phyloP scores from a whole-genome alignment of 495 filamentous ascomycete genomes.

The Penicillium verhagenii region DNA sequence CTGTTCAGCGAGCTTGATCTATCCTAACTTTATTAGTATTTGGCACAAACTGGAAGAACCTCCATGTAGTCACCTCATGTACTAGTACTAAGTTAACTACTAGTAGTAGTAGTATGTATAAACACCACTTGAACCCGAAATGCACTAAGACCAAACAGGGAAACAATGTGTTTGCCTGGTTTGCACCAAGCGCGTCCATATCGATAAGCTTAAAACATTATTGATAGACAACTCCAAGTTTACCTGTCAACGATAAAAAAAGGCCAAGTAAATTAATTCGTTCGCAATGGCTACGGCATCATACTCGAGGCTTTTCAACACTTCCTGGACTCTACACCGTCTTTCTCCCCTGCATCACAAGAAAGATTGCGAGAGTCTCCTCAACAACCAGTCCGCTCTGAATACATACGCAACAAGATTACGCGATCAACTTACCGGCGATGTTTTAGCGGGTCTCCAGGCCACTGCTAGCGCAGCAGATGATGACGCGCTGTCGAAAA shows the following conservation, averaged over 20 bases:
- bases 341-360: slow-evolving; percentile 54
- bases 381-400: slow-evolving; percentile 37
- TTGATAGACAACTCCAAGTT: not conserved
- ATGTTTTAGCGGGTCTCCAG: slow-evolving; percentile 46
- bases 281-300: slow-evolving; percentile 27
- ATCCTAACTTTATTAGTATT: no score
- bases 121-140: no score
- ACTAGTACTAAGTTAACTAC: no score
- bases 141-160: not conserved
- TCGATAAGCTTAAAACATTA: slow-evolving; percentile 6
- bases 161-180: slow-evolving; percentile 8
- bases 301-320: slow-evolving; percentile 47
- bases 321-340: slow-evolving; percentile 55
- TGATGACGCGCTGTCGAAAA: slow-evolving; percentile 40
- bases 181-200: slow-evolving; percentile 27
- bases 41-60: no score
- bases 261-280: not conserved
- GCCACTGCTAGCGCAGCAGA: slow-evolving; percentile 30
- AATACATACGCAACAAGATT: slow-evolving; percentile 49
- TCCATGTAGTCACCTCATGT: no score
- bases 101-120: no score
- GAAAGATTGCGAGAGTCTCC: slow-evolving; percentile 39
- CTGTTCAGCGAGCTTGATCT: not conserved
- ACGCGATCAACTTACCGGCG: slow-evolving; percentile 53
- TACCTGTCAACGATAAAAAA: not conserved